Base-by-base conservation (phyloP, 2,329 filamentous ascomycete genomes). In the Ophiognomonia clavigignenti-juglandacearum region DNA sequence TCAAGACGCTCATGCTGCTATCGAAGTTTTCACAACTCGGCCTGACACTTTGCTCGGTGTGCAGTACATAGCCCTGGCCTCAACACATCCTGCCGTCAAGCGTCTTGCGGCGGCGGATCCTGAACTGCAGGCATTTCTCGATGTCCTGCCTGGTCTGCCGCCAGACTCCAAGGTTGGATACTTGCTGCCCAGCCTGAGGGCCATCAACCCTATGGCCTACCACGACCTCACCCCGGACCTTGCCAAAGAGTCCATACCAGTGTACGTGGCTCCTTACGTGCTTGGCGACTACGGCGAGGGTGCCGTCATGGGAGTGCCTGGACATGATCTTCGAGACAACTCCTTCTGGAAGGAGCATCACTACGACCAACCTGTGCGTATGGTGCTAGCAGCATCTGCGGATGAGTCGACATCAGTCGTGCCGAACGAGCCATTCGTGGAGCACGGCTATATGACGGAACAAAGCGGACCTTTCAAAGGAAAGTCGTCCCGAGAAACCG, bases 231-330 rank as follows among this genome's bases (percentile, higher is more conserved):
- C 70, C 0, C 72, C 74, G 1, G 70, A 73, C n/a, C 68, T 70
- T 1, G 71, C 71, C 27, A 75, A 79, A 59, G 59, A 75, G 54
- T 72, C 76, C 7, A 57, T 95, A 5, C 88, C 89, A 1, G 74
- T 95, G 5, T 95, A 85, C 58, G 85, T 88, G 19, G 88, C 90
- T 9, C 84, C 88, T 0, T 95, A 95, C 60, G 90, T 95, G 10
- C 72, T 95, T 5, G 85, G 85, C 22, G 86, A 90, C 59, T 93
- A 95, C 56, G 88, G 89, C 14, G 86, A 90, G 55, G 89, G 89
- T 1, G 89, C 89, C 9, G 85, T 95, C 2, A 95, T 96, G 89
- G 90, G 90, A 36, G 90, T 95, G 7, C 90, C 90, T 0, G 90
- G 83, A 2, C 90, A 96, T 59, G 90, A 96, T 63, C 61, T 74